Conservation (phyloP, 169 alveolate species). For the Cryptosporidium felis region DNA sequence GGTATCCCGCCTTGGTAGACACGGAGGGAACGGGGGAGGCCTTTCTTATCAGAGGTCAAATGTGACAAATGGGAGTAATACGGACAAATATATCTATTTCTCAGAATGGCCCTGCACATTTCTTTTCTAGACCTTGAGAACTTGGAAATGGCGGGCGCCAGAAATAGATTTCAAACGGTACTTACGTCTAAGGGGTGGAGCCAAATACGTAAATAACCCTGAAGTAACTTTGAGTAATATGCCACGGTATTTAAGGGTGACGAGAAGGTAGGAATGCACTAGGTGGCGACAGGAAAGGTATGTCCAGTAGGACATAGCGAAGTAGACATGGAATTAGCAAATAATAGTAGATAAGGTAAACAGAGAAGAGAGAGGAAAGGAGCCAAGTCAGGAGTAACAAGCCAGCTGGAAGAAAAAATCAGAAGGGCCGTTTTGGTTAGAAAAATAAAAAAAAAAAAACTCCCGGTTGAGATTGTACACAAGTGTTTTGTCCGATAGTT, state of each 20-base stretch:
- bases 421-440: slow-evolving; percentile 26
- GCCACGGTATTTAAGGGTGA: too few species aligned
- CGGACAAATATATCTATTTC: too few species aligned
- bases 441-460: slow-evolving; percentile 13
- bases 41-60: too few species aligned
- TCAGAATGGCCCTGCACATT: too few species aligned
- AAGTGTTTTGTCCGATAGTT: background rate
- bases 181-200: slow-evolving; percentile 34
- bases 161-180: too few species aligned
- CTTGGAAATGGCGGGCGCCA: too few species aligned
- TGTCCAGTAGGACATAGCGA: background rate
- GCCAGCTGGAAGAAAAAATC: background rate
- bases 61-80: too few species aligned
- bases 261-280: slow-evolving; percentile 2
- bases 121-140: too few species aligned
- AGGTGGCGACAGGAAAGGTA: background rate
- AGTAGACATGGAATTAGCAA: background rate
- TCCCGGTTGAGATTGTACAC: slow-evolving; percentile 22
- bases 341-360: background rate
- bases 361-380: background rate
- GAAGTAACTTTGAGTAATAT: background rate
- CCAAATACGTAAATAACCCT: background rate
- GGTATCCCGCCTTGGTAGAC: too few species aligned
- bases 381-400: slow-evolving; percentile 5
- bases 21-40: too few species aligned